A percentile compares a stretch with the other conserved stretches of the same genome.
These are phyloP conservation scores for Neurospora sp. DNA, from an alignment of 495 filamentous ascomycete species.

Conservation along the genomic window DNA sequence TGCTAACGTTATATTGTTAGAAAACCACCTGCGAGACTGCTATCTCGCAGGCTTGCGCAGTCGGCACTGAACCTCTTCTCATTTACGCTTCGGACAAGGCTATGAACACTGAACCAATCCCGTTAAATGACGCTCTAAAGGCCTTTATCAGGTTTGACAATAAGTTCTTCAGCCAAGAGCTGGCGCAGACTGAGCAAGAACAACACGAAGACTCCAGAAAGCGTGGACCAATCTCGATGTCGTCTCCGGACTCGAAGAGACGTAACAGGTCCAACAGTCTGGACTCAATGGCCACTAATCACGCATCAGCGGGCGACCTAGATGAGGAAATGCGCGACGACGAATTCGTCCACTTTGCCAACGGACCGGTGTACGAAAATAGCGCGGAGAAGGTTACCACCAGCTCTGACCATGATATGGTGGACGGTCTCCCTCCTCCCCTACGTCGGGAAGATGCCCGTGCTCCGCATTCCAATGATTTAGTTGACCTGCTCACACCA, in stretches of 20 bases:
- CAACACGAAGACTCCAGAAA: slow-evolving; percentile 6
- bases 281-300: slow-evolving; percentile 27
- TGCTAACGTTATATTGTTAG: slow-evolving; percentile 5
- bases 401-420: not conserved
- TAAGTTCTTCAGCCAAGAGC: slow-evolving; percentile 32
- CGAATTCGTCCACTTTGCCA: not conserved
- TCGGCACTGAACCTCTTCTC: slow-evolving; percentile 23
- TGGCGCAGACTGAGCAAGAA: slow-evolving; percentile 15
- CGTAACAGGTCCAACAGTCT: slow-evolving; percentile 17
- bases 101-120: slow-evolving; percentile 19
- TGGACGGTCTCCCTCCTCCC: not conserved
- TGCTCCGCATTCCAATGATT: not conserved
- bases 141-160: slow-evolving; percentile 37
- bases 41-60: slow-evolving; percentile 23
- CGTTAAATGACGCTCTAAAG: slow-evolving; percentile 29
- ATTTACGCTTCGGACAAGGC: slow-evolving; percentile 35
- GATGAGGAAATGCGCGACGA: slow-evolving; percentile 17
- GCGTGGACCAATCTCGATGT: slow-evolving; percentile 6
- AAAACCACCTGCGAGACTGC: slow-evolving; percentile 22
- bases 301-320: slow-evolving; percentile 21
- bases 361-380: not conserved
- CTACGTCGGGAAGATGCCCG: not conserved
- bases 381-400: not conserved
- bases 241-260: slow-evolving; percentile 14
- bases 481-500: not conserved